phyloP scores from a whole-genome alignment of 2,329 filamentous ascomycete genomes.

The Colletotrichum orchidophilum region DNA sequence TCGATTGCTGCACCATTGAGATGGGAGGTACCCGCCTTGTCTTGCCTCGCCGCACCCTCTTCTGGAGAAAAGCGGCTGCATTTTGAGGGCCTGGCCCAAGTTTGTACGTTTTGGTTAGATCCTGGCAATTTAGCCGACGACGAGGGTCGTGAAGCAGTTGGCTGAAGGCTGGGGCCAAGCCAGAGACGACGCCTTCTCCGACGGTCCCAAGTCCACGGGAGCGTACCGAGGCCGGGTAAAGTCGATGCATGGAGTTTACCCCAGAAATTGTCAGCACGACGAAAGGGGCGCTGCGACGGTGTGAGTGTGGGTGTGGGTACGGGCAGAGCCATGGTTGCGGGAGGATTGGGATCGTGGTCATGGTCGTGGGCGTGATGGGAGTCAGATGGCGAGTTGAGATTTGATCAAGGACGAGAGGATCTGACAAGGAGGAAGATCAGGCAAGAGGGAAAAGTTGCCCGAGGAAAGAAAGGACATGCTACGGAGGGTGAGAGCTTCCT shows the following conservation, averaged over 20 bases:
- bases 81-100: not conserved
- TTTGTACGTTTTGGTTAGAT: not conserved
- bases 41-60: not conserved
- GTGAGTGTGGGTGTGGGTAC: too few relatives aligned
- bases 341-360: not conserved
- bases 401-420: not conserved
- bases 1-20: not conserved
- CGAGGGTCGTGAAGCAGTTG: not conserved
- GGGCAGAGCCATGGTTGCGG: not conserved
- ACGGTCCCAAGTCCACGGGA: slow-evolving; percentile 20
- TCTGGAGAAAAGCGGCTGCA: not conserved
- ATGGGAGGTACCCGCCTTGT: not conserved
- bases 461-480: too few relatives aligned
- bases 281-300: slow-evolving; percentile 8
- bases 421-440: too few relatives aligned
- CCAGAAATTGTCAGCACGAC: not conserved
- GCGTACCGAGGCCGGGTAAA: slow-evolving; percentile 13
- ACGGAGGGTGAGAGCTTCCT: not conserved
- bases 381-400: not conserved
- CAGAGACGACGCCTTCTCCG: too few relatives aligned
- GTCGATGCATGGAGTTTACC: not conserved
- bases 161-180: not conserved
- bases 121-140: slow-evolving; percentile 11
- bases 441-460: too few relatives aligned
- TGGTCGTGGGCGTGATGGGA: not conserved